Evolutionary conservation across 306 rosid genomes (phyloP), one percentile per base, ranked within the genome.

Genomic region (Begonia peltatifolia): DNA sequence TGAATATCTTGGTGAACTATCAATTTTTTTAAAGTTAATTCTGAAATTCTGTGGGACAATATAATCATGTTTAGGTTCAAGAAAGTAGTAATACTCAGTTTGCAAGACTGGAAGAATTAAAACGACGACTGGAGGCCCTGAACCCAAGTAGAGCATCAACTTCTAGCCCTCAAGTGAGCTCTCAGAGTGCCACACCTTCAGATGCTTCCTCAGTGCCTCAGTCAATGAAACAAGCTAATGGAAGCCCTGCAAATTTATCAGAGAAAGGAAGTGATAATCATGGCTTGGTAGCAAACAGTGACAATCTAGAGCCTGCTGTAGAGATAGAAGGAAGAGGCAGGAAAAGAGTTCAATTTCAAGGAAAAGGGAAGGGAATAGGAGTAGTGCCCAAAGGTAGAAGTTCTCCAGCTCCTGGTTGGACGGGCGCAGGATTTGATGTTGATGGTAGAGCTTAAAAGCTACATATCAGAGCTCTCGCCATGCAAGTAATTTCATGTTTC

Each of bases 361-460:
- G 78, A 53, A 82, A 80, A 74, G 97, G 94, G 68, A 89, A 68
- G 71, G 95, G 90, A 76, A 69, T 82, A 35, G 97, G 94, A 50
- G 95, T 80, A 11, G 78, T 74, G 71, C 64, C 89, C 22, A 84
- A 79, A 69, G 38, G 38, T 30, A 85, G 85, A 64, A 74, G 71
- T 74, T 49, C 93, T 69, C 61, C 78, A 9, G 75, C 69, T 36
- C 67, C 89, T 57, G 97, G 87, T 42, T 89, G 95, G 93, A 84
- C 93, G 23, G 97, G 95, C 23, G 73, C 97, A 47, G 97, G 95
- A 58, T 89, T 89, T 68, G 90, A 85, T 50, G 97, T 79, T 56
- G 87, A 81, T 71, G 79, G 90, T 59, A 76, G 79, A 68, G 67
- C 41, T 46, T 74, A 68, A 5, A 30, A 30, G 71, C 30, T n/a